Percentiles rank a stretch among this genome's conserved stretches.
These are phyloP conservation scores for Warburgia ugandensis DNA, from an alignment of 164 flowering plant genomes.

Conservation along the genomic window DNA sequence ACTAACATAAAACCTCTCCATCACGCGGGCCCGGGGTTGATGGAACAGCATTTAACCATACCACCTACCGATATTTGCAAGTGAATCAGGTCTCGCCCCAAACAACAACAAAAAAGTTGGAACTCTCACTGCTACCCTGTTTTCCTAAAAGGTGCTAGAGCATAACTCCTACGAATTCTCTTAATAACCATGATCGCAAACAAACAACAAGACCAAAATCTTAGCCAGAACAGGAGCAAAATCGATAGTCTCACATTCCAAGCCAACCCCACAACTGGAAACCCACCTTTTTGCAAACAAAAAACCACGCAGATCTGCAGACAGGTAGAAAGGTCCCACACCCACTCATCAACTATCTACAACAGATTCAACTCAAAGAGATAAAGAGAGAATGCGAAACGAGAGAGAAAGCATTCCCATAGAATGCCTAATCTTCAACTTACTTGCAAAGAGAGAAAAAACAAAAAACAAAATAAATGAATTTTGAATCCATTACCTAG, in stretches of 20 bases:
- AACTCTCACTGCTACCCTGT: too few relatives aligned
- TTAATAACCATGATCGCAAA: constrained; percentile 8
- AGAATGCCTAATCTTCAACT: too few relatives aligned
- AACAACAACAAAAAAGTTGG: too few relatives aligned
- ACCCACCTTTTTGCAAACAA: constrained; percentile 10
- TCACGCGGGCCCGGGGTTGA: too few relatives aligned
- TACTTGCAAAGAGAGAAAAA: constrained; percentile 6
- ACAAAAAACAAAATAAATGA: constrained; percentile 7
- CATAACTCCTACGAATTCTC: not conserved
- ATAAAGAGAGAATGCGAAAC: constrained; percentile 2
- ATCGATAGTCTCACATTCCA: constrained; percentile 22
- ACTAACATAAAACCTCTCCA: too few relatives aligned
- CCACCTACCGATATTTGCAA: too few relatives aligned
- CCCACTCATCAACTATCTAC: constrained; percentile 15
- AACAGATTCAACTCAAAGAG: constrained; percentile 9
- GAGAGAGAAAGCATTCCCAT: not conserved
- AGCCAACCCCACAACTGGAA: constrained; percentile 32
- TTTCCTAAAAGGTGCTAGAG: not conserved
- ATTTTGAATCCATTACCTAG: constrained; percentile 8
- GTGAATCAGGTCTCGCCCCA: too few relatives aligned
- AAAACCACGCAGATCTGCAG: constrained; percentile 34
- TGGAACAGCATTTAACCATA: too few relatives aligned
- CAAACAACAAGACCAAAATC: constrained; percentile 17
- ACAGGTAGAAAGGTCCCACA: constrained; percentile 42
- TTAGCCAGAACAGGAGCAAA: constrained; percentile 18